Conservation (phyloP, 108 stramenopile species). For the Nannochloropsis salina region DNA sequence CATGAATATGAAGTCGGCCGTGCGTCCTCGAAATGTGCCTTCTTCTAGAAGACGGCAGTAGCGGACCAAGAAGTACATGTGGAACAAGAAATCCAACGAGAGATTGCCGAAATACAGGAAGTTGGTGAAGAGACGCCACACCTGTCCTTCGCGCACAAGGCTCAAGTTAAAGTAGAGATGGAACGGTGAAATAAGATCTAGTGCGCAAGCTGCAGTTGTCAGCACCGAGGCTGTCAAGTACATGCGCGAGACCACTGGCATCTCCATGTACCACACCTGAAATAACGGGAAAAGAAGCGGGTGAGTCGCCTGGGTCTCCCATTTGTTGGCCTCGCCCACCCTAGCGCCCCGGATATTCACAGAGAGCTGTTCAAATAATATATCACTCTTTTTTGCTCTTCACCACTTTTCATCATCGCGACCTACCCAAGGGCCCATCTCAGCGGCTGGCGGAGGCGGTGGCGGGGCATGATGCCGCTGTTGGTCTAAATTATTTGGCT, state of each 20-base stretch:
- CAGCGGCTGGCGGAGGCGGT: background rate
- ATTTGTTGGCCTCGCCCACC: too few relatives aligned
- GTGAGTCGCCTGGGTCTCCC: too few relatives aligned
- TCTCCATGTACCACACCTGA: conserved; percentile 83
- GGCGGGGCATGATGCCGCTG: background rate
- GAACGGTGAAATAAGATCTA: conserved; percentile 79
- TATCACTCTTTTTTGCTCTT: too few relatives aligned
- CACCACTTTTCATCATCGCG: too few relatives aligned
- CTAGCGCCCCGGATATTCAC: too few relatives aligned
- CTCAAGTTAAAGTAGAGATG: conserved; percentile 84
- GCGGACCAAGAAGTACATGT: conserved; percentile 94
- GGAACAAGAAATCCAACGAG: conserved; percentile 91
- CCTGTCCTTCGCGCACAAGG: conserved; percentile 62
- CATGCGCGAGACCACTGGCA: conserved; percentile 78
- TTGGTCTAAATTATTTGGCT: background rate
- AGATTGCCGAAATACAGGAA: conserved; percentile 97
- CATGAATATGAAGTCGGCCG: conserved; percentile 84
- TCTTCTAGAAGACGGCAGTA: conserved; percentile 93
- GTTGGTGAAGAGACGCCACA: conserved; percentile 88
- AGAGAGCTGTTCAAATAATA: too few relatives aligned
- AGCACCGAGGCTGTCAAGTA: conserved; percentile 93
- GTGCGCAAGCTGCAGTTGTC: conserved; percentile 80
- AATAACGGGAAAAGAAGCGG: too few relatives aligned
- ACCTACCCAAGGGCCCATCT: background rate
- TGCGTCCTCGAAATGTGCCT: conserved; percentile 84